Percentiles rank a stretch among this genome's conserved stretches.
These are phyloP conservation scores for Rhynchosporium secalis DNA, from an alignment of 2,329 filamentous ascomycete genomes.

Conservation along the genomic window DNA sequence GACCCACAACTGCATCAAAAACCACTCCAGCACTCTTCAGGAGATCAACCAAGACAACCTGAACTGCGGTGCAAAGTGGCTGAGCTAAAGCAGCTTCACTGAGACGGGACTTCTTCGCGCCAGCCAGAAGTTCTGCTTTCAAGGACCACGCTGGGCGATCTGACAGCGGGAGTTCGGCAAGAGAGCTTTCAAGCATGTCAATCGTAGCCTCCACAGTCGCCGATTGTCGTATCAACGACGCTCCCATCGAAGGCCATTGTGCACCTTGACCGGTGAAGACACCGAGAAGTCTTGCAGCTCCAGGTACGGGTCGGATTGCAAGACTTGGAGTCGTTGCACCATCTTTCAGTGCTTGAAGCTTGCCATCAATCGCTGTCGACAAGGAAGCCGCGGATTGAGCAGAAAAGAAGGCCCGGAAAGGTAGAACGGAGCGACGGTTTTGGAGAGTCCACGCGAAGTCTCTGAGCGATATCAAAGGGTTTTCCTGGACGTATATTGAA, in stretches of 20 bases:
- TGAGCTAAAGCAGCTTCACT: conserved; percentile 39
- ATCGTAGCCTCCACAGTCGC: conserved; percentile 18
- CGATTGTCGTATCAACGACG: conserved; percentile 20
- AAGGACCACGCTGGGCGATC: conserved; percentile 25
- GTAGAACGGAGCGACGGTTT: conserved; percentile 14
- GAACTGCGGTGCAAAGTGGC: conserved; percentile 49
- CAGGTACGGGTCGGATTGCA: neutral
- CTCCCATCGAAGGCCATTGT: conserved; percentile 29
- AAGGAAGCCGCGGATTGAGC: conserved; percentile 8
- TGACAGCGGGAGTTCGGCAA: conserved; percentile 30
- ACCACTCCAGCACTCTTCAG: conserved; percentile 45
- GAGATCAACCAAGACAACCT: conserved; percentile 47
- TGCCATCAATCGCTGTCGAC: neutral
- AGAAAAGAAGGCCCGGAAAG: conserved; percentile 10
- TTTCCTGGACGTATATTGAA: neutral
- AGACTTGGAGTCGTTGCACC: neutral
- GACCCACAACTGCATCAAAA: conserved; percentile 45
- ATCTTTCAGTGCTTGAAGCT: conserved; percentile 13
- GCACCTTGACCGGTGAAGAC: conserved; percentile 33
- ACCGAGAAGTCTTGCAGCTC: conserved; percentile 3
- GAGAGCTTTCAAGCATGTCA: conserved; percentile 28
- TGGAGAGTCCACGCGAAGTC: conserved; percentile 17
- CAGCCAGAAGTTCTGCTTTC: conserved; percentile 28
- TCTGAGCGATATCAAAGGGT: neutral
- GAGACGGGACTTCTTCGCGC: conserved; percentile 24